phyloP scores from a whole-genome alignment of 768 basidiomycete species.

The Boletus subcaerulescens region DNA sequence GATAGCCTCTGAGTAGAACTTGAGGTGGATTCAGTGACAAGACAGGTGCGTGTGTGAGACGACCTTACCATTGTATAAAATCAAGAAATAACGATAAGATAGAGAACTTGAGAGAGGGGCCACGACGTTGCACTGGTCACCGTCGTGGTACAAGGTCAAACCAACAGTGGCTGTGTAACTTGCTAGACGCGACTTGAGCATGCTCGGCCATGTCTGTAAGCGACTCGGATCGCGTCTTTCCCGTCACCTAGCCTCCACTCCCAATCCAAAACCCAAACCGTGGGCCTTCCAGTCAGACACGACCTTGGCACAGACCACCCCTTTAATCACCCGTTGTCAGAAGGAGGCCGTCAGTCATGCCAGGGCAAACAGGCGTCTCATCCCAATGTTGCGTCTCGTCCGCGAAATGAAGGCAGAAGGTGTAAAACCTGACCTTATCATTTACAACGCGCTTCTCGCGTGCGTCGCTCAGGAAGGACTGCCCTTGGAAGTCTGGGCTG shows the following conservation, averaged over 20 bases:
- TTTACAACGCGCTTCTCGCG: conserved; percentile 57
- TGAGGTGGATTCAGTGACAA: neutral
- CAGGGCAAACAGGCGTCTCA: conserved; percentile 36
- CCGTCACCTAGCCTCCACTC: neutral
- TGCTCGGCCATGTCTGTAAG: conserved; percentile 4
- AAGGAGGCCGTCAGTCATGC: conserved; percentile 30
- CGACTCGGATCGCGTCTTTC: neutral
- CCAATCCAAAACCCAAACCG: neutral
- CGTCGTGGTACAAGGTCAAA: conserved; percentile 13
- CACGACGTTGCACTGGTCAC: neutral
- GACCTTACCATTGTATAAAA: neutral
- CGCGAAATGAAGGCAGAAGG: conserved; percentile 56
- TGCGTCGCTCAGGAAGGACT: conserved; percentile 43
- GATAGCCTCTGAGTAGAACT: conserved; percentile 90
- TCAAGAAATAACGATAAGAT: conserved; percentile 21
- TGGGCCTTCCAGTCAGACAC: conserved; percentile 28
- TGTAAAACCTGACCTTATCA: conserved; percentile 49
- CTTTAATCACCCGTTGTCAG: conserved; percentile 31
- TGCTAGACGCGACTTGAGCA: neutral
- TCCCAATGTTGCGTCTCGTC: conserved; percentile 43
- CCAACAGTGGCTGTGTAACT: conserved; percentile 24
- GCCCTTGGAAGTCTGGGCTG: conserved; percentile 56
- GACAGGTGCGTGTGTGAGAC: neutral
- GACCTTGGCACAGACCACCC: conserved; percentile 24
- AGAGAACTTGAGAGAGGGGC: neutral